phyloP scores from a whole-genome alignment of 2,329 filamentous ascomycete genomes.

The Juglanconis sp. region DNA sequence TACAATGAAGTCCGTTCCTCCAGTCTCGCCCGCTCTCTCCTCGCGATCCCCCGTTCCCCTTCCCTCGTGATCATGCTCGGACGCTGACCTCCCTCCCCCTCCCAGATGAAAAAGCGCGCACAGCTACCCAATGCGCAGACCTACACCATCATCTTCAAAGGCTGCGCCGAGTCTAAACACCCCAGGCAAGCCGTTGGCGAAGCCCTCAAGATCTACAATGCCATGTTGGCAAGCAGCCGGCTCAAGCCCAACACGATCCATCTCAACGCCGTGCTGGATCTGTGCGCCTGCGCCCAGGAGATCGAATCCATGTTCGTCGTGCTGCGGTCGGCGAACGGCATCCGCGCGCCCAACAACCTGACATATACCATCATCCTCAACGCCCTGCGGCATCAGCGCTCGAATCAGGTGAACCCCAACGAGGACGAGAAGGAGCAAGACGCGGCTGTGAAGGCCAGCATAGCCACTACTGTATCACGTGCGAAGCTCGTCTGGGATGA shows the following conservation, averaged over 20 bases:
- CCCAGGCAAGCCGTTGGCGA: conserved; percentile 59
- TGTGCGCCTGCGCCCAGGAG: conserved; percentile 72
- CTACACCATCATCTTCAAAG: conserved; percentile 78
- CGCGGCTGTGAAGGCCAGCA: conserved; percentile 27
- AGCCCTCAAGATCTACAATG: conserved; percentile 73
- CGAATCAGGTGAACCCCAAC: conserved; percentile 29
- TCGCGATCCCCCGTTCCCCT: background rate
- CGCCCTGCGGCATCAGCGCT: conserved; percentile 57
- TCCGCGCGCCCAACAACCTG: conserved; percentile 60
- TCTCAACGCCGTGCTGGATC: conserved; percentile 81
- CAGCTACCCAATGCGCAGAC: conserved; percentile 79
- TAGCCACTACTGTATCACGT: conserved; percentile 54
- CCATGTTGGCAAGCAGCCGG: conserved; percentile 61
- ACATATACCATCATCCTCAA: conserved; percentile 86
- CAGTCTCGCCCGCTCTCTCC: background rate
- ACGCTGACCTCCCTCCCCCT: conserved; percentile 18
- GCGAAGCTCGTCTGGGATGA: conserved; percentile 79
- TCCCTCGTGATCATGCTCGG: background rate
- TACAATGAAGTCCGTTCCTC: conserved; percentile 71
- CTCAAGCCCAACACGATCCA: conserved; percentile 76
- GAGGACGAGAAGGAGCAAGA: conserved; percentile 28
- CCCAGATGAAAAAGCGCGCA: conserved; percentile 88
- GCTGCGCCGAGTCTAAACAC: conserved; percentile 62
- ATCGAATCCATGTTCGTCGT: conserved; percentile 79
- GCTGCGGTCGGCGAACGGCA: conserved; percentile 65